A percentile compares a stretch with the other conserved stretches of the same genome.
Evolutionary conservation across 495 filamentous ascomycete species (phyloP).

Genomic region (Pseudomonodictys pantanalensis): DNA sequence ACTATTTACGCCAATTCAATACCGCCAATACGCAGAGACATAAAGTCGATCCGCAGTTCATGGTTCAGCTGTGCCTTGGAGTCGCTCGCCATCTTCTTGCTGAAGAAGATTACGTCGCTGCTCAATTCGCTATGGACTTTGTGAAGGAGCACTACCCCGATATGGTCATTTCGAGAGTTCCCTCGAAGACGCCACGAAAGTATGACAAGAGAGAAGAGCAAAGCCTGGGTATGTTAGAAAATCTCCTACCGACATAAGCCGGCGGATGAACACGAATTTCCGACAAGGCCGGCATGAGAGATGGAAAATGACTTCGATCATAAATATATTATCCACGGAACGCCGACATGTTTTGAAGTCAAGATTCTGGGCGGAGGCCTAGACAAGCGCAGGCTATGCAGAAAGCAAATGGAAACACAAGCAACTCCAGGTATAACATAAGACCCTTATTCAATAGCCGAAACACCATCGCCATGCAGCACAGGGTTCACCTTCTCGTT

Average conservation of each 20-base stretch:
- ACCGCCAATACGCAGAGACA: background rate
- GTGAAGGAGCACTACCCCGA: slow-evolving; percentile 27
- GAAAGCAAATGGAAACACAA: background rate
- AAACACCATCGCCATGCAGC: slow-evolving; percentile 52
- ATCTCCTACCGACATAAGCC: slow-evolving; percentile 1
- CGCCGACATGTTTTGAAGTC: background rate
- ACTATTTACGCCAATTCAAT: slow-evolving; percentile 8
- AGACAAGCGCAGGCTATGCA: background rate
- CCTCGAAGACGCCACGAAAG: background rate
- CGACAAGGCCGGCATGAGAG: too few species aligned
- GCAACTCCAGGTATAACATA: background rate
- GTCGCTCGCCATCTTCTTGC: slow-evolving; percentile 23
- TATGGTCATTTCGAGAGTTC: slow-evolving; percentile 2
- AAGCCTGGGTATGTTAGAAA: slow-evolving; percentile 19
- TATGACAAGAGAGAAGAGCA: background rate
- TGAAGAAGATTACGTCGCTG: slow-evolving; percentile 24
- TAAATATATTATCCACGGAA: background rate
- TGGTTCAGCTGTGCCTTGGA: slow-evolving; percentile 25
- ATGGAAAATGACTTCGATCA: too few species aligned
- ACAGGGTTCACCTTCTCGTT: slow-evolving; percentile 59
- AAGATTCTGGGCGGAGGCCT: background rate
- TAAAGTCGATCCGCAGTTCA: background rate
- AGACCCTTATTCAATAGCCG: slow-evolving; percentile 52
- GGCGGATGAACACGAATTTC: background rate
- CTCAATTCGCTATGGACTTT: slow-evolving; percentile 21